phyloP scores from a whole-genome alignment of 208 protist genomes.

The Novymonas esmeraldas region DNA sequence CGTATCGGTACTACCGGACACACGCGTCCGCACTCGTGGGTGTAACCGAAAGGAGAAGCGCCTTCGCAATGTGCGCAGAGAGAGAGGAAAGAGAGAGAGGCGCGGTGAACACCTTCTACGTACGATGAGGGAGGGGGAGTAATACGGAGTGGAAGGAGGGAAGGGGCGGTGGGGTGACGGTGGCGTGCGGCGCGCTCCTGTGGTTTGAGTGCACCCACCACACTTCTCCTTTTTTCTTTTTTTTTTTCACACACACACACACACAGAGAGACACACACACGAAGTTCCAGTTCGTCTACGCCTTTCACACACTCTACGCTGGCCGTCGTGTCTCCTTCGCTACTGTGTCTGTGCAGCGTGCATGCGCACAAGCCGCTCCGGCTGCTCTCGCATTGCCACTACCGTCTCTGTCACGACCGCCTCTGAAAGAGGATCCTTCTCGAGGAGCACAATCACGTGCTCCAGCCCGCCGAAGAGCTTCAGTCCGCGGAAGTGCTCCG shows the following conservation, averaged over 20 bases:
- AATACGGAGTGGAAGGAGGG: too few species aligned
- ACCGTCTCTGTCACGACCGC: constrained; percentile 32
- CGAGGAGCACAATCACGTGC: constrained; percentile 65
- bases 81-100: neutral
- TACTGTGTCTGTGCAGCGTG: constrained; percentile 2
- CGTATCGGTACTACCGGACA: too few species aligned
- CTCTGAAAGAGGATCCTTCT: constrained; percentile 40
- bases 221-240: too few species aligned
- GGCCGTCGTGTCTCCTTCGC: neutral
- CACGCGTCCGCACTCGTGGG: too few species aligned
- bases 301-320: neutral
- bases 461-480: constrained; percentile 63
- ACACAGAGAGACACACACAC: neutral
- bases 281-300: neutral
- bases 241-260: neutral
- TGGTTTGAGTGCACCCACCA: too few species aligned
- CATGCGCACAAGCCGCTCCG: constrained; percentile 35
- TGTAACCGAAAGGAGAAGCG: too few species aligned
- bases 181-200: too few species aligned
- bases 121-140: too few species aligned
- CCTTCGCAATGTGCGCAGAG: too few species aligned
- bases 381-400: constrained; percentile 44
- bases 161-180: too few species aligned
- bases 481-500: constrained; percentile 42
- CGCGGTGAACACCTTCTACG: neutral